Percentiles rank a stretch among this genome's conserved stretches.
Evolutionary conservation across 1,139 yeast species (phyloP).

Genomic region (Spathaspora sp.): DNA sequence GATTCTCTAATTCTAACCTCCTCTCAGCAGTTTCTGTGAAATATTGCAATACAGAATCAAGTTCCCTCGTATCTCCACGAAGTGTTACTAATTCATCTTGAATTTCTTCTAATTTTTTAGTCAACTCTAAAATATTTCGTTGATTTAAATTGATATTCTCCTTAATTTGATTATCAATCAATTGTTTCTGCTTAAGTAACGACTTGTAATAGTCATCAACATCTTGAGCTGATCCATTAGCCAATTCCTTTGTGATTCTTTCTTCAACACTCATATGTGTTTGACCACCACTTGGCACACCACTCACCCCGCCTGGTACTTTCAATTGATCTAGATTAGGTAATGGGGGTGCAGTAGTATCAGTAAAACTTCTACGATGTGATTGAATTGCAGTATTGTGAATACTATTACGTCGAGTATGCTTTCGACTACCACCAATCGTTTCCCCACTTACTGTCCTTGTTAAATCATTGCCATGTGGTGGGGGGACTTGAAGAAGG

Average conservation of each 20-base stretch:
- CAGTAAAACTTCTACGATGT: constrained; percentile 23
- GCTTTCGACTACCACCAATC: constrained; percentile 28
- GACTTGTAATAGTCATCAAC: constrained; percentile 69
- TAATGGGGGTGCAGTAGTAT: constrained; percentile 37
- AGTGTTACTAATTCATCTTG: constrained; percentile 63
- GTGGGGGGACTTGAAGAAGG: constrained; percentile 9
- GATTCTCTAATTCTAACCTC: constrained; percentile 36
- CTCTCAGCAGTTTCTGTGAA: constrained; percentile 71
- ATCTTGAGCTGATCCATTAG: constrained; percentile 70
- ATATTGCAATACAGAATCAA: constrained; percentile 62
- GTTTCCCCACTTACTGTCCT: not conserved
- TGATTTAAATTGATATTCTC: constrained; percentile 68
- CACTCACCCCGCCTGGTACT: not conserved
- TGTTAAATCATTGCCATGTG: constrained; percentile 7
- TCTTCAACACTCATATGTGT: constrained; percentile 14
- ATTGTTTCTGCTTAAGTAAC: constrained; percentile 50
- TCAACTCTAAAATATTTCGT: constrained; percentile 66
- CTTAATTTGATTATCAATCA: constrained; percentile 65
- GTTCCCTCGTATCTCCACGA: constrained; percentile 58
- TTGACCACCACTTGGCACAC: constrained; percentile 2
- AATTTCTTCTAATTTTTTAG: constrained; percentile 62
- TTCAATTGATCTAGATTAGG: constrained; percentile 23
- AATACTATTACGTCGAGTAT: constrained; percentile 31
- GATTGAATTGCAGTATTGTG: constrained; percentile 17
- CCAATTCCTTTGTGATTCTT: constrained; percentile 53